A percentile compares a stretch with the other conserved stretches of the same genome.
Conservation (phyloP, 495 filamentous ascomycete species). For the Talaromyces proteolyticus region DNA sequence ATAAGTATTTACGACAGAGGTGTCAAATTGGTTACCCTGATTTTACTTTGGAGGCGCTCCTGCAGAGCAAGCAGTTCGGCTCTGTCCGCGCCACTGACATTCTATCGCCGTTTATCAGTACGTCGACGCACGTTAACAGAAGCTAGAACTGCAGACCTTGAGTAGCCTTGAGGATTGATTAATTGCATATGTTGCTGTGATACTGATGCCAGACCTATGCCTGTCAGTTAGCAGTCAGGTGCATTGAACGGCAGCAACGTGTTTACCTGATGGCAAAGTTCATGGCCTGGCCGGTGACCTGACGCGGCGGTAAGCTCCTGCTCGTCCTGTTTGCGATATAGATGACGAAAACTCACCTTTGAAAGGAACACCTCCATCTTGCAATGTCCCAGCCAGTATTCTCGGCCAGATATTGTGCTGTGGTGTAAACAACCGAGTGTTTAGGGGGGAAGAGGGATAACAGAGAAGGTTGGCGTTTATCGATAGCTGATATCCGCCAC, state of each 20-base stretch:
- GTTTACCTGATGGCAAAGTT: slow-evolving; percentile 76
- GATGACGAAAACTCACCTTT: slow-evolving; percentile 41
- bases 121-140: background rate
- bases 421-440: too few species aligned
- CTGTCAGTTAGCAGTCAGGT: background rate
- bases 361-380: slow-evolving; percentile 76
- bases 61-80: slow-evolving; percentile 69
- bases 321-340: background rate
- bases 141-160: slow-evolving; percentile 45
- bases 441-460: background rate
- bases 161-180: slow-evolving; percentile 74
- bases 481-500: too few species aligned
- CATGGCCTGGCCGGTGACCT: slow-evolving; percentile 79
- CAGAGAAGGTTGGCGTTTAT: slow-evolving; percentile 8
- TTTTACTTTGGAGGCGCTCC: slow-evolving; percentile 73
- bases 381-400: slow-evolving; percentile 15
- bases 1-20: background rate
- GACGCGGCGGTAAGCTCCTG: slow-evolving; percentile 12
- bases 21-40: slow-evolving; percentile 50
- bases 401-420: too few species aligned
- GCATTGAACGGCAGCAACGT: background rate
- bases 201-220: slow-evolving; percentile 72
- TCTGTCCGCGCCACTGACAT: slow-evolving; percentile 60
- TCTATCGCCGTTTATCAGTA: slow-evolving; percentile 33
- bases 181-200: slow-evolving; percentile 83